phyloP scores from a whole-genome alignment of 371 early-diverging fungal genomes.

The Actinomortierella wolfii region DNA sequence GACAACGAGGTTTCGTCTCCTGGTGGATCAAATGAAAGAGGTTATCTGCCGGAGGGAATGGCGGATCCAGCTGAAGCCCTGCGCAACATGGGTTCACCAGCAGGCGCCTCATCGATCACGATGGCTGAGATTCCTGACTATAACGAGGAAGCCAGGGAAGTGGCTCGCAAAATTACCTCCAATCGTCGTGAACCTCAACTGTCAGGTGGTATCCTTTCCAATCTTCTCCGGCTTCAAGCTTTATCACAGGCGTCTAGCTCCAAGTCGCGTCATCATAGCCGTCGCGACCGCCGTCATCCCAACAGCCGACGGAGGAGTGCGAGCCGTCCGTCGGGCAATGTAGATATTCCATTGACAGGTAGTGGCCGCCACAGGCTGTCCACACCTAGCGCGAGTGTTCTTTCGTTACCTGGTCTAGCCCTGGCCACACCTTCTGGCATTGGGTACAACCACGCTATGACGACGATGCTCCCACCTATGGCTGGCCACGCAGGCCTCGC shows the following conservation, averaged over 20 bases:
- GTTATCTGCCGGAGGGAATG: no score
- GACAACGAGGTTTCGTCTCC: no score
- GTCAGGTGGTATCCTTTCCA: slow-evolving; percentile 36
- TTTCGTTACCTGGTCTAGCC: slow-evolving; percentile 21
- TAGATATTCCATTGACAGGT: slow-evolving; percentile 1
- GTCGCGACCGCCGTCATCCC: slow-evolving; percentile 10
- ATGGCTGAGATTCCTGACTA: neutral
- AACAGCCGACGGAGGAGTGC: neutral
- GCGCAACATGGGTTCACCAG: neutral
- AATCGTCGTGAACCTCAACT: neutral
- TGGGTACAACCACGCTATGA: slow-evolving; percentile 4
- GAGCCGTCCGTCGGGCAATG: neutral
- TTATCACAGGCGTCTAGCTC: slow-evolving; percentile 11
- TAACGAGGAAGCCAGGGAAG: neutral
- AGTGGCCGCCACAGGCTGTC: slow-evolving; percentile 3
- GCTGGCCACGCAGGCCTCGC: neutral
- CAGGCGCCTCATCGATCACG: neutral
- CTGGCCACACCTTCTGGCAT: slow-evolving; percentile 17
- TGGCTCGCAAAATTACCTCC: slow-evolving; percentile 5
- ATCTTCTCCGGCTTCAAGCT: slow-evolving; percentile 29
- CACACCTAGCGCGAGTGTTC: slow-evolving; percentile 17
- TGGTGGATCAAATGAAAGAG: no score
- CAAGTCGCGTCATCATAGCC: slow-evolving; percentile 2
- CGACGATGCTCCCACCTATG: neutral
- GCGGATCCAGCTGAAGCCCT: neutral